These are phyloP conservation scores for Pistacia vera DNA, from an alignment of 345 rosid species.

Conservation along the genomic window DNA sequence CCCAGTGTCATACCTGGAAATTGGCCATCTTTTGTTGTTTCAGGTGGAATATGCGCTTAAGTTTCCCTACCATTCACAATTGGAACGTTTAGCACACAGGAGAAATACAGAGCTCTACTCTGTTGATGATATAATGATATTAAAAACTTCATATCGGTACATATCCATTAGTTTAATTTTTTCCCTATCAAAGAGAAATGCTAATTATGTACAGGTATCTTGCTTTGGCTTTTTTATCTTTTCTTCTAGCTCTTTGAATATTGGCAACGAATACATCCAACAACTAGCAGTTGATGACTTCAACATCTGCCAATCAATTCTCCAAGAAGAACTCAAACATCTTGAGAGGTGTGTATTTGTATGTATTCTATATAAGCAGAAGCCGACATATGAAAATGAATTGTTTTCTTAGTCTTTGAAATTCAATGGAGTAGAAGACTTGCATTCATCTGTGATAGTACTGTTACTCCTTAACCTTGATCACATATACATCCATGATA, in stretches of 20 bases:
- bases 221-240: slow-evolving; percentile 9
- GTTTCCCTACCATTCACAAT: slow-evolving; percentile 51
- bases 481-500: not conserved
- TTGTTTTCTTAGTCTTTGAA: not conserved
- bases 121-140: slow-evolving; percentile 43
- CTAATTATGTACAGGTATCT: not conserved
- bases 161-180: not conserved
- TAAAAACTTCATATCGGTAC: slow-evolving; percentile 69
- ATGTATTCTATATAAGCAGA: too few relatives aligned
- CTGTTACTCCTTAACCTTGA: slow-evolving; percentile 5
- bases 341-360: slow-evolving; percentile 57
- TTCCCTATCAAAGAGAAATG: not conserved
- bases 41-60: slow-evolving; percentile 72
- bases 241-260: slow-evolving; percentile 44
- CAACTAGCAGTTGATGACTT: slow-evolving; percentile 72
- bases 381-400: too few relatives aligned
- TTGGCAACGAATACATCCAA: slow-evolving; percentile 49
- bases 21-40: slow-evolving; percentile 21
- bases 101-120: slow-evolving; percentile 52
- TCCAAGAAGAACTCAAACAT: slow-evolving; percentile 57
- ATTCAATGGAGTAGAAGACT: not conserved
- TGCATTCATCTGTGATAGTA: not conserved
- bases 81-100: slow-evolving; percentile 60
- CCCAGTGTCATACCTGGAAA: not conserved
- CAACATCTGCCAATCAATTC: slow-evolving; percentile 65